Percentiles rank a stretch among this genome's conserved stretches.
Conservation (phyloP, 257 asterid species). For the Sherardia arvensis region DNA sequence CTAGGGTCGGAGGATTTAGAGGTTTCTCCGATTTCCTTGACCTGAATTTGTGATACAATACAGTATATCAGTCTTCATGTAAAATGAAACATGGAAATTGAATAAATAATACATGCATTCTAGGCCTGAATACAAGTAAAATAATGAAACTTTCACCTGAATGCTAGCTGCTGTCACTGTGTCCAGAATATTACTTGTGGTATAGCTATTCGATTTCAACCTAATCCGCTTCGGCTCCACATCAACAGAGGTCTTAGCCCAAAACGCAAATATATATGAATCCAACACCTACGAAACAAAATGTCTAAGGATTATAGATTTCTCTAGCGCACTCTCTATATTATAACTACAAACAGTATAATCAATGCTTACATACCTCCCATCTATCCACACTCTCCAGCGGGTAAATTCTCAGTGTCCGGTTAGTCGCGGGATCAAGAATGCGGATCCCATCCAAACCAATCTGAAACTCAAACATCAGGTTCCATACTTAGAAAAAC, state of each 20-base stretch:
- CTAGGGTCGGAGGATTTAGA: slow-evolving; percentile 31
- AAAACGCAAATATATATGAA: slow-evolving; percentile 73
- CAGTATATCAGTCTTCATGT: background rate
- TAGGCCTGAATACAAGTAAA: too few relatives aligned
- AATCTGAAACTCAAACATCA: slow-evolving; percentile 34
- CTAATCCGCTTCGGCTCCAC: slow-evolving; percentile 62
- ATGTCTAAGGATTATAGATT: background rate
- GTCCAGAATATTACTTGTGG: slow-evolving; percentile 76
- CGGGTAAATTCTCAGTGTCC: slow-evolving; percentile 53
- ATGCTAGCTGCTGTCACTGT: slow-evolving; percentile 81
- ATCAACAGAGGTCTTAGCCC: slow-evolving; percentile 70
- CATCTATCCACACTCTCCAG: slow-evolving; percentile 60
- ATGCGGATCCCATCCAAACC: slow-evolving; percentile 83
- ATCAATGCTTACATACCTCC: slow-evolving; percentile 41
- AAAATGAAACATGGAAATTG: background rate
- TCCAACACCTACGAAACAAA: slow-evolving; percentile 53
- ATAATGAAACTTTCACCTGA: slow-evolving; percentile 56
- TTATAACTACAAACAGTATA: background rate
- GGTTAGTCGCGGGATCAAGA: slow-evolving; percentile 60
- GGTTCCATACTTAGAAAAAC: background rate
- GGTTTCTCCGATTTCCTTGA: slow-evolving; percentile 67
- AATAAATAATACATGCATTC: too few relatives aligned
- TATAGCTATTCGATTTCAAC: slow-evolving; percentile 75
- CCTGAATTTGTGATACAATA: slow-evolving; percentile 28
- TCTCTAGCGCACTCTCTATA: background rate